These are phyloP conservation scores for Ophiocordyceps camponoti-saundersi DNA, from an alignment of 2,329 filamentous ascomycete genomes.

Conservation along the genomic window DNA sequence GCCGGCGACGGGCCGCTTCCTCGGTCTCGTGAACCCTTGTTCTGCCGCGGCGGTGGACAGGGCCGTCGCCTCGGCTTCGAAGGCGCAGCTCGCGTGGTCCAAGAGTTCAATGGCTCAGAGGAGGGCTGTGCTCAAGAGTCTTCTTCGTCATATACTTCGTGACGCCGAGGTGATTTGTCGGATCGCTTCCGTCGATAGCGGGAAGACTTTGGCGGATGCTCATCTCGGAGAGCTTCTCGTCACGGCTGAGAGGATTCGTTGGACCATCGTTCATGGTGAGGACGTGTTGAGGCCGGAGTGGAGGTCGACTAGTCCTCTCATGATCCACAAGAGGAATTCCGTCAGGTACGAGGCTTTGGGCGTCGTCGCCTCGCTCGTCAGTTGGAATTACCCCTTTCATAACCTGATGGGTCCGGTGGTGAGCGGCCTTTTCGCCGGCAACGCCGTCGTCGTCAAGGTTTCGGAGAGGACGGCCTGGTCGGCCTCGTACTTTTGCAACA, in stretches of 20 bases:
- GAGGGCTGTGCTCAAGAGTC: slow-evolving; percentile 59
- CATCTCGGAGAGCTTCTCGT: slow-evolving; percentile 89
- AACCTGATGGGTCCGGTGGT: slow-evolving; percentile 88
- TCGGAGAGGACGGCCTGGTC: slow-evolving; percentile 96
- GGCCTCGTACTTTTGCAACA: slow-evolving; percentile 60
- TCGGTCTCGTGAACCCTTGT: slow-evolving; percentile 63
- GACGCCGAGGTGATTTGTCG: slow-evolving; percentile 78
- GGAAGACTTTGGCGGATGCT: slow-evolving; percentile 92
- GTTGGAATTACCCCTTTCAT: slow-evolving; percentile 96
- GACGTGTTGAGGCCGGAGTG: slow-evolving; percentile 53
- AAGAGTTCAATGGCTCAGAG: slow-evolving; percentile 62
- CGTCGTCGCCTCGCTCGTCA: slow-evolving; percentile 81
- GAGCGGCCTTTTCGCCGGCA: slow-evolving; percentile 77
- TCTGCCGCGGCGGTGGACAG: slow-evolving; percentile 64
- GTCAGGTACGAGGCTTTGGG: slow-evolving; percentile 86
- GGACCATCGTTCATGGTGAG: slow-evolving; percentile 86
- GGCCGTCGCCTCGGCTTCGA: slow-evolving; percentile 54
- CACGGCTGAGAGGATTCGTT: slow-evolving; percentile 82
- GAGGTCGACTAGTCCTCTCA: slow-evolving; percentile 76
- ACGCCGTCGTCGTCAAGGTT: slow-evolving; percentile 82
- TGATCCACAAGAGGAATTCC: slow-evolving; percentile 88
- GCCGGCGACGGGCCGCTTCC: slow-evolving; percentile 72
- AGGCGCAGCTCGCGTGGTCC: slow-evolving; percentile 64
- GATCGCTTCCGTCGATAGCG: slow-evolving; percentile 78
- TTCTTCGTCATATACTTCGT: slow-evolving; percentile 71